Evolutionary conservation across 129 eudicot genomes (phyloP).

Genomic region (Escallonia rubra): DNA sequence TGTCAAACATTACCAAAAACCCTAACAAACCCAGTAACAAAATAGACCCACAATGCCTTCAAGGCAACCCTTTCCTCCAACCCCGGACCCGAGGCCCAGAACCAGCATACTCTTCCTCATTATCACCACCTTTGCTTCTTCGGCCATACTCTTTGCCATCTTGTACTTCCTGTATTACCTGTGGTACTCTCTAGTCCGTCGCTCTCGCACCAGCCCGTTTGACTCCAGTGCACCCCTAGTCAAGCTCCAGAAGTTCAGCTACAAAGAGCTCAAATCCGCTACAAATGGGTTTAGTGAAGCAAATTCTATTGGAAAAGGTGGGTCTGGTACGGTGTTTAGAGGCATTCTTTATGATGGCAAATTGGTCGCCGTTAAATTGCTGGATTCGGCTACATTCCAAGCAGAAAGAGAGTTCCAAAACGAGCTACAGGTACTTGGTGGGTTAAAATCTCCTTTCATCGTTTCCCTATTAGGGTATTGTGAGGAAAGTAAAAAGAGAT

Average conservation of each 20-base stretch:
- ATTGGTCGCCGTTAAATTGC: slow-evolving; percentile 72
- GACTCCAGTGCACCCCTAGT: slow-evolving; percentile 47
- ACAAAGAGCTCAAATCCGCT: slow-evolving; percentile 80
- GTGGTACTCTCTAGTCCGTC: slow-evolving; percentile 53
- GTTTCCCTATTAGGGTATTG: slow-evolving; percentile 83
- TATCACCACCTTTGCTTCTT: slow-evolving; percentile 48
- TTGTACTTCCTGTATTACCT: slow-evolving; percentile 67
- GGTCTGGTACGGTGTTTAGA: slow-evolving; percentile 76
- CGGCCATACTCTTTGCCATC: slow-evolving; percentile 49
- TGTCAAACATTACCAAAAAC: not conserved
- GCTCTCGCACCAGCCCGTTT: slow-evolving; percentile 72
- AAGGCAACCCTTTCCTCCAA: slow-evolving; percentile 45
- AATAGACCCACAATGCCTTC: slow-evolving; percentile 57
- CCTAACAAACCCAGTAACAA: slow-evolving; percentile 2
- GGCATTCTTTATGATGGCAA: slow-evolving; percentile 77
- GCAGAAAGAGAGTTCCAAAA: slow-evolving; percentile 74
- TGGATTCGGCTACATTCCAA: slow-evolving; percentile 55
- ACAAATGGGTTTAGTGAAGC: slow-evolving; percentile 61
- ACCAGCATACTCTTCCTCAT: slow-evolving; percentile 43
- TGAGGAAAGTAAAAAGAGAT: slow-evolving; percentile 51
- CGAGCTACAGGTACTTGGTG: slow-evolving; percentile 79
- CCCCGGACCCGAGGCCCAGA: slow-evolving; percentile 39
- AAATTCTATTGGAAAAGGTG: slow-evolving; percentile 82
- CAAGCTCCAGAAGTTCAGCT: slow-evolving; percentile 63
- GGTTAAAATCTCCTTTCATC: slow-evolving; percentile 51